Conservation (phyloP, 2,329 filamentous ascomycete genomes). For the Xylariales sp. region DNA sequence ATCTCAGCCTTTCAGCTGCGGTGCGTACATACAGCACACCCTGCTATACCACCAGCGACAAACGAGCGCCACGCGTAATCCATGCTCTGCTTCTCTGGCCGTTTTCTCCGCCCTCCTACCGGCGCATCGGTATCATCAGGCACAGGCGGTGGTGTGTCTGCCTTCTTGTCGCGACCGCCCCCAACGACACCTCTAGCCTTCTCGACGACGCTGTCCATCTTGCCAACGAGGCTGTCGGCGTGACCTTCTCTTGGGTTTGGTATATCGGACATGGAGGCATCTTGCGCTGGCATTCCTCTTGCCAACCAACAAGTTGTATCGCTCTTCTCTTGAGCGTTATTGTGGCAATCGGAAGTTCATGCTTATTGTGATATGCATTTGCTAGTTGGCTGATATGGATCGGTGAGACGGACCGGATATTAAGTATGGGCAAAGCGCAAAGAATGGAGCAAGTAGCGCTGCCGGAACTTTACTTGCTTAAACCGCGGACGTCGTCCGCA, state of each 20-base stretch:
- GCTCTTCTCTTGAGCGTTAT: neutral
- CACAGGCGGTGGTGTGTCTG: slow-evolving; percentile 36
- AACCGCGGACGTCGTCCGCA: too few species aligned
- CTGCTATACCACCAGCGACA: slow-evolving; percentile 82
- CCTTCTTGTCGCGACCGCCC: slow-evolving; percentile 21
- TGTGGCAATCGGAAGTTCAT: neutral
- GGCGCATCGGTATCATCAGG: slow-evolving; percentile 46
- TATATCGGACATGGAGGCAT: slow-evolving; percentile 56
- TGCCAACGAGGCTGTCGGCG: slow-evolving; percentile 19
- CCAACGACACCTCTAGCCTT: slow-evolving; percentile 20
- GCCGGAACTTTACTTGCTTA: neutral
- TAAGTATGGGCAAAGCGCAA: neutral
- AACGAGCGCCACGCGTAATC: slow-evolving; percentile 83
- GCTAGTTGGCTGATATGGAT: neutral
- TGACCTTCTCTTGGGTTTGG: slow-evolving; percentile 34
- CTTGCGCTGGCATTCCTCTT: slow-evolving; percentile 49
- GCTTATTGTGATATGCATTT: neutral
- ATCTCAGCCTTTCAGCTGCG: too few species aligned
- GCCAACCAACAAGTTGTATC: neutral
- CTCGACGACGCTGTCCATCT: slow-evolving; percentile 24
- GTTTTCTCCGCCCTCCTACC: slow-evolving; percentile 42
- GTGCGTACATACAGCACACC: slow-evolving; percentile 75
- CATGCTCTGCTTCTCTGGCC: slow-evolving; percentile 64
- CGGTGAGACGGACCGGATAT: neutral
- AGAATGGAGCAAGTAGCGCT: neutral